These are phyloP conservation scores for Metarhizium robertsii DNA, from an alignment of 2,329 filamentous ascomycete genomes.

Conservation along the genomic window DNA sequence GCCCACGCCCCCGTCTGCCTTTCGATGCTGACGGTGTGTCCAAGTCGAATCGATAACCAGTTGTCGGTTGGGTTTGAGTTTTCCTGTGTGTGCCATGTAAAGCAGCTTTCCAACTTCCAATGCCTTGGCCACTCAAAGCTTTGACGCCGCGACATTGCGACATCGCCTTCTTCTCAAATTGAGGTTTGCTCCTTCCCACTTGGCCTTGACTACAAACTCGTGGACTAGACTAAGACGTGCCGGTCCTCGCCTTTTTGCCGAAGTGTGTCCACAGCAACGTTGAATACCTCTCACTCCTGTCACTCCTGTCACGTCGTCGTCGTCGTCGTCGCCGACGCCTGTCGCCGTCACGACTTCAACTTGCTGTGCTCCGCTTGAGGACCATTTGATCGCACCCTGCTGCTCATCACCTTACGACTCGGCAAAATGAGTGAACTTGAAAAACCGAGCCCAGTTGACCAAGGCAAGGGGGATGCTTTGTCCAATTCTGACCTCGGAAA, in stretches of 20 bases:
- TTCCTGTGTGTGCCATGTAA: not conserved
- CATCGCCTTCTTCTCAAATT: not conserved
- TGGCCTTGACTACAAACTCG: not conserved
- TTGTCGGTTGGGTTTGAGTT: too few species aligned
- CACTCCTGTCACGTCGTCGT: not conserved
- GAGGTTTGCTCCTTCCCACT: not conserved
- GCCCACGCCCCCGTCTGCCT: too few species aligned
- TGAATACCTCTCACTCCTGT: not conserved
- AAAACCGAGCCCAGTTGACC: constrained; percentile 11
- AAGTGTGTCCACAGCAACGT: not conserved
- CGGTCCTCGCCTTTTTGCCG: not conserved
- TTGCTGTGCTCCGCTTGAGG: not conserved
- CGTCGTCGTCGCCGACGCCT: not conserved
- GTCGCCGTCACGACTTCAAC: not conserved
- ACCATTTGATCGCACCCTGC: not conserved
- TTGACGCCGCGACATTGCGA: not conserved
- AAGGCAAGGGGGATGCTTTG: constrained; percentile 16
- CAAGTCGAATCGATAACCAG: too few species aligned
- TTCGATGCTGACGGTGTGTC: too few species aligned
- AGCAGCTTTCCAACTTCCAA: not conserved
- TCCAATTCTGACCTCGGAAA: constrained; percentile 19
- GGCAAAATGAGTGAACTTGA: constrained; percentile 24
- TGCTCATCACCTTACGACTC: not conserved
- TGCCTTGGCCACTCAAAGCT: not conserved
- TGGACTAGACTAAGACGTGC: not conserved